Conservation (phyloP, 768 basidiomycete genomes). For the Pisolithus microcarpus region DNA sequence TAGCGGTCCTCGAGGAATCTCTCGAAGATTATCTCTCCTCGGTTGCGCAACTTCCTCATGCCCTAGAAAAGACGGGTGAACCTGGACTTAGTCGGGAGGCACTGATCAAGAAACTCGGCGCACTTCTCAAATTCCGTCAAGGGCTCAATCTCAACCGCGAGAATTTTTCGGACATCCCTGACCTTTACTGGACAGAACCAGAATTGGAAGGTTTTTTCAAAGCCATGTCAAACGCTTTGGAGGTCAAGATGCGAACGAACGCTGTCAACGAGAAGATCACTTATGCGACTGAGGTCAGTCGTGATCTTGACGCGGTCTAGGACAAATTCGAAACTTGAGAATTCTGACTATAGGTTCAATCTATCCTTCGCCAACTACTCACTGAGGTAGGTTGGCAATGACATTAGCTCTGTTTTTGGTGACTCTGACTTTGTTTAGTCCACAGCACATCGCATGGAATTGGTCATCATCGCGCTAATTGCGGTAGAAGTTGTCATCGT, state of each 20-base stretch:
- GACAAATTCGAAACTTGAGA: neutral
- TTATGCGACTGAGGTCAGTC: slow-evolving; percentile 70
- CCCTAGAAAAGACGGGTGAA: slow-evolving; percentile 71
- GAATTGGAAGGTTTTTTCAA: slow-evolving; percentile 87
- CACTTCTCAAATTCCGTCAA: slow-evolving; percentile 88
- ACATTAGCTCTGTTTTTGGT: neutral
- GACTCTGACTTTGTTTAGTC: slow-evolving; percentile 42
- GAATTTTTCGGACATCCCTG: slow-evolving; percentile 82
- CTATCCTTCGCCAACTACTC: slow-evolving; percentile 78
- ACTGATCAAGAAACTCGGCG: slow-evolving; percentile 88
- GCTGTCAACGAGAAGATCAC: slow-evolving; percentile 90
- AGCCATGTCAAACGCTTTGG: slow-evolving; percentile 76
- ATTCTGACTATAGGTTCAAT: slow-evolving; percentile 54
- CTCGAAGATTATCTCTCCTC: slow-evolving; percentile 79
- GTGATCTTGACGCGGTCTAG: neutral
- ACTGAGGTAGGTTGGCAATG: slow-evolving; percentile 53
- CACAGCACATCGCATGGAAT: slow-evolving; percentile 86
- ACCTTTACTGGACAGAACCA: slow-evolving; percentile 94
- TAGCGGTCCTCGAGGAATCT: slow-evolving; percentile 81
- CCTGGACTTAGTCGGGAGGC: slow-evolving; percentile 75
- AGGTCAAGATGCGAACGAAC: slow-evolving; percentile 74
- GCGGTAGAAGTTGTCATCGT: slow-evolving; percentile 94
- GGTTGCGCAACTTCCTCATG: slow-evolving; percentile 71
- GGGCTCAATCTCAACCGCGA: slow-evolving; percentile 84
- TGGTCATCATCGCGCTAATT: slow-evolving; percentile 91